These are phyloP conservation scores for Penicillium tannophilum DNA, from an alignment of 495 filamentous ascomycete genomes.

Conservation along the genomic window DNA sequence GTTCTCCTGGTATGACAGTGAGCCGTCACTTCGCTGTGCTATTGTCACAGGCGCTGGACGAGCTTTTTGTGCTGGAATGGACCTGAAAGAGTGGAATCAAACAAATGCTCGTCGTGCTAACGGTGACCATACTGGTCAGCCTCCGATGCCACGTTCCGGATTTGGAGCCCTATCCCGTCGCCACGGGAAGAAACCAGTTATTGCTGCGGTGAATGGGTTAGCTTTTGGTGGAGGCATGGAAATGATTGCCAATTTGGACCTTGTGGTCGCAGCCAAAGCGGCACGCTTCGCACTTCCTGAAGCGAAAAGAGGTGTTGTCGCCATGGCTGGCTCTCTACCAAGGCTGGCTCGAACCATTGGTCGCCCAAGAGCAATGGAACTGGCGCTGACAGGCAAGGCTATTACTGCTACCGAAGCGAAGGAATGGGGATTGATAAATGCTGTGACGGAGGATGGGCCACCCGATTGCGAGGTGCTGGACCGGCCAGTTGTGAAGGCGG, in stretches of 20 bases:
- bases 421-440: slow-evolving; percentile 67
- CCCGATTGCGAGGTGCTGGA: slow-evolving; percentile 24
- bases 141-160: slow-evolving; percentile 24
- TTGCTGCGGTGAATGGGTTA: slow-evolving; percentile 67
- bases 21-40: slow-evolving; percentile 46
- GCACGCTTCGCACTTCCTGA: slow-evolving; percentile 64
- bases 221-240: slow-evolving; percentile 70
- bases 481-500: slow-evolving; percentile 39
- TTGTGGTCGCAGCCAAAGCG: slow-evolving; percentile 57
- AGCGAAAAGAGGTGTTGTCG: slow-evolving; percentile 63
- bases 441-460: slow-evolving; percentile 48
- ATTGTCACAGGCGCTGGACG: slow-evolving; percentile 52
- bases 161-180: slow-evolving; percentile 35
- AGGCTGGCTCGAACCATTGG: slow-evolving; percentile 63
- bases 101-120: slow-evolving; percentile 15
- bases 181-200: slow-evolving; percentile 52
- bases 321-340: slow-evolving; percentile 68
- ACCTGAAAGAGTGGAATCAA: slow-evolving; percentile 34
- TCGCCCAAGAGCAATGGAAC: slow-evolving; percentile 63
- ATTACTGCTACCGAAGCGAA: slow-evolving; percentile 55
- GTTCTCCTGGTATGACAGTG: slow-evolving; percentile 49
- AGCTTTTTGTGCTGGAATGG: slow-evolving; percentile 46
- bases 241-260: slow-evolving; percentile 64
- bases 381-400: slow-evolving; percentile 61
- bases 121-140: slow-evolving; percentile 10